Evolutionary conservation across 768 basidiomycete species (phyloP), one percentile per base, ranked within the genome.

Genomic region (Agrocybe chaxingu): DNA sequence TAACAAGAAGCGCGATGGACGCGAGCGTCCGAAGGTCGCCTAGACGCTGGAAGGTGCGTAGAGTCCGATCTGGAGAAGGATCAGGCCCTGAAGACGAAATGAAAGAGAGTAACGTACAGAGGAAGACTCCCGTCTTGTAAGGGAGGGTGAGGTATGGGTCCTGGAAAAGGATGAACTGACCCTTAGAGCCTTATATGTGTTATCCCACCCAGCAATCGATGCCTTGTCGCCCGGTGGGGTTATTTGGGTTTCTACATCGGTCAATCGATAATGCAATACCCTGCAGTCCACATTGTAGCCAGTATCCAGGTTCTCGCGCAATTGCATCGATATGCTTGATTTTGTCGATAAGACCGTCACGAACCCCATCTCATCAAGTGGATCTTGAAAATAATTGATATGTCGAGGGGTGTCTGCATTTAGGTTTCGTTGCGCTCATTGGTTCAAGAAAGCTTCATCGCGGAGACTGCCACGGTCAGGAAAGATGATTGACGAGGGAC

Each of bases 1-100:
- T 71, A 64, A 72, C 74, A 77, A 77, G 76, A 86, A 85, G 81
- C 84, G 83, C 82, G 84, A 85, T 84, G 81, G 79, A 81, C 66
- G 79, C 82, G 75, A 78, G 76, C 71, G 74, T 63, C 62, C 72
- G 74, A 75, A 75, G 76, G 71, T 74, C 70, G 76, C 70, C 75
- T 74, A 52, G 67, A 77, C 75, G 76, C 66, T 75, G 72, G 70
- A 64, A 80, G 78, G 78, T 56, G 47, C 47, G 67, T 47, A 66
- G 70, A 66, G 64, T 61, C 65, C 66, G 46, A 43, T 47, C 51
- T 52, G 41, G 50, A 36, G 16, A 35, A 24, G n/a, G 42, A 38
- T 41, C 33, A 39, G 36, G 36, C 18, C 30, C 32, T 40, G 42
- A 32, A 42, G 37, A 32, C 38, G 47, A 47, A 8, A 36, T 30